Evolutionary conservation across 1,284 basidiomycete species (phyloP), one percentile per base, ranked within the genome.

Genomic region (Leccinum cinnamomeum): DNA sequence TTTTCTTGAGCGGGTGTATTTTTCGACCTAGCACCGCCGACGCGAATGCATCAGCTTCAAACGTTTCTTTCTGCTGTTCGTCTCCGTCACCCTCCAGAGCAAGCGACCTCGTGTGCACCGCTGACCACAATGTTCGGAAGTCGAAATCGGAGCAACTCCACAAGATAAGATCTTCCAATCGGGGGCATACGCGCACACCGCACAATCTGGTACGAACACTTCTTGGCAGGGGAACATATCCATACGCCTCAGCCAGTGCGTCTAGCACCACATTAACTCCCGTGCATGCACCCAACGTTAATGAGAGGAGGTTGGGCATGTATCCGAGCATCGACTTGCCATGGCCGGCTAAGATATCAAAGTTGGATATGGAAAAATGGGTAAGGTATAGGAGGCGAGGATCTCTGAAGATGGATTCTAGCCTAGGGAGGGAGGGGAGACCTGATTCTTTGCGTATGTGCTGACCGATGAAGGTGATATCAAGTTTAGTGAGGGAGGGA

Each of bases 61-160:
- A 44, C 1, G 46, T 39, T 20, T 64, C 73, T 16, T 63, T 56
- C 25, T 46, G 10, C 5, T 59, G 62, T 56, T 63, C 64, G 59
- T 71, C 59, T 57, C 58, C 60, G 25, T 64, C 65, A 39, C 66
- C 58, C 1, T 63, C 64, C 12, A 62, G 56, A 16, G 57, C 44
- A 56, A 70, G 69, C 59, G 81, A 81, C 68, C 82, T 75, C 44
- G 76, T 70, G 48, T 71, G 65, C 53, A 83, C 74, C 30, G 79
- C 69, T 12, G 66, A 72, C 59, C 73, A 71, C 57, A 83, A 69
- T 23, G 67, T 69, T 41, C 57, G 64, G 50, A 79, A 75, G 44
- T 75, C 68, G 59, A 84, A 71, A 66, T 83, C 81, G 46, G 71
- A 62, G 69, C 83, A 86, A 56, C 75, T 76, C 79, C 79, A 83